Base-by-base conservation (phyloP, 176 grass and related monocot species). In the Eragrostis curvula region DNA sequence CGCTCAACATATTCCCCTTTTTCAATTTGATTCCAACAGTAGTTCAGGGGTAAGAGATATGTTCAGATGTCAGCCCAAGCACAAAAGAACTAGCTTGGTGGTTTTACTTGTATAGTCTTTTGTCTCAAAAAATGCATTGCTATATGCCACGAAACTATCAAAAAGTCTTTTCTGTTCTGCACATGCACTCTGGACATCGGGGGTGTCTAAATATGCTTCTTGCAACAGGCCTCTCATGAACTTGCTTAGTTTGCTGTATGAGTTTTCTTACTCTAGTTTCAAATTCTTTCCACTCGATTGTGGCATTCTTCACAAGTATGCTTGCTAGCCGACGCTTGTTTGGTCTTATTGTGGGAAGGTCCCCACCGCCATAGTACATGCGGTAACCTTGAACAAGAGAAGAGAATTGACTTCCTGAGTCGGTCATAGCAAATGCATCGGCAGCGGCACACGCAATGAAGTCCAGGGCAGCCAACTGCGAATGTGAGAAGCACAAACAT, bases 381-480 rank as follows among this genome's bases (percentile, higher is more conserved):
- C 96, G 88, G n/a, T 95, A 91, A 65, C 96, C 96, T 68, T 94
- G 92, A 78, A 99, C 96, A 53, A 99, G 91, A 60, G 91, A 95
- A 8, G 93, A 99, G 27, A 99, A 79, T 77, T 99, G 96, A 78
- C 96, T 99, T 29, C 96, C 93, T 32, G 93, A 79, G 73, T 99
- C 96, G 48, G 96, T 96, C 96, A 99, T 96, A 75, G 96, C 93
- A 92, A 99, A 99, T 81, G 96, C 96, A 81, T 99, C 96, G 5
- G 96, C 91, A 71, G 93, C 89, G 42, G 90, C 96, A 82, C 96
- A 99, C 56, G 87, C 93, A 75, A 99, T 96, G 36, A 99, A 96
- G 70, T 96, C 96, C 69, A 99, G 69, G 18, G 96, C 96, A 77
- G 96, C 96, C 63, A 96, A 79, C 96, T 99, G 89, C 82, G 68